These are phyloP conservation scores for Auriscalpium microsporum DNA, from an alignment of 768 basidiomycete species.

Conservation along the genomic window DNA sequence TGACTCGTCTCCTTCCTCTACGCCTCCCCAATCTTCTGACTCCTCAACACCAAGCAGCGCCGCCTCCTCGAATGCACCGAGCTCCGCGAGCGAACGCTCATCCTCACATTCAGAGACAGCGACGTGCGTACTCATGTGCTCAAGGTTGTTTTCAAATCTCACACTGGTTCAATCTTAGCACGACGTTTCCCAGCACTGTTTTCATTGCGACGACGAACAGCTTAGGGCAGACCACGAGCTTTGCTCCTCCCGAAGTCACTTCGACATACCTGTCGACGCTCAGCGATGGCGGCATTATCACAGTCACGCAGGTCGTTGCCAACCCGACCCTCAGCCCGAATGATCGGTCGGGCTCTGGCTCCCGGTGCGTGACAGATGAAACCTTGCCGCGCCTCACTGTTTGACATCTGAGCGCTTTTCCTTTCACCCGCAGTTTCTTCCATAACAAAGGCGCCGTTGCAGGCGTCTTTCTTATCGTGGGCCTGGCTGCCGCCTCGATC, in stretches of 20 bases:
- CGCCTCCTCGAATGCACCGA: background rate
- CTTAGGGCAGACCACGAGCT: conserved; percentile 38
- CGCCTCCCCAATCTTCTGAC: background rate
- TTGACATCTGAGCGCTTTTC: background rate
- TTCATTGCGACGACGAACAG: conserved; percentile 55
- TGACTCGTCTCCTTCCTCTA: conserved; percentile 5
- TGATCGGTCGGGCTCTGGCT: conserved; percentile 29
- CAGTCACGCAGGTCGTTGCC: conserved; percentile 54
- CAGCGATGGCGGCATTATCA: conserved; percentile 42
- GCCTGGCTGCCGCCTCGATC: conserved; percentile 65
- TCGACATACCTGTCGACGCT: conserved; percentile 45
- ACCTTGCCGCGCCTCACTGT: background rate
- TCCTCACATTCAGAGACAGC: background rate
- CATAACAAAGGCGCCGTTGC: conserved; percentile 83
- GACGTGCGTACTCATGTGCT: conserved; percentile 10
- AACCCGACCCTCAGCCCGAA: conserved; percentile 65
- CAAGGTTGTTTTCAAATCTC: too few species aligned
- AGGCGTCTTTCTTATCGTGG: conserved; percentile 86
- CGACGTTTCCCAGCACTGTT: conserved; percentile 44
- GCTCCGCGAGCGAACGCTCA: background rate
- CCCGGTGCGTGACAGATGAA: conserved; percentile 38
- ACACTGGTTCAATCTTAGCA: conserved; percentile 25
- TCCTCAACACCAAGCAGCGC: conserved; percentile 6
- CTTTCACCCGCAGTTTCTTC: conserved; percentile 58
- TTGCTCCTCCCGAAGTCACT: conserved; percentile 51